Conservation (phyloP, 345 rosid species). For the Euphorbia pulcherrima region DNA sequence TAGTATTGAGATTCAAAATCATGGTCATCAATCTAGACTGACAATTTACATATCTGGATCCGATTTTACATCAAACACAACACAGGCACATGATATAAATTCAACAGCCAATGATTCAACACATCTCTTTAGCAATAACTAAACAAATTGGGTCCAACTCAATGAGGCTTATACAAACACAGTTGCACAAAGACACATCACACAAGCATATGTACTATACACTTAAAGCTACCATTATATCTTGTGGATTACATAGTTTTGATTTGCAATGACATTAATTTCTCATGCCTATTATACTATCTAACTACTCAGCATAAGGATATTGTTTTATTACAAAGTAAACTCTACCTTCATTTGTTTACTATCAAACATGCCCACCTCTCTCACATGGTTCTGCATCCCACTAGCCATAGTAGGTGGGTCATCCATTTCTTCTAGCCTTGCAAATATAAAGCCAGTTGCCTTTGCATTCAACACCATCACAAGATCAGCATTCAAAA, state of each 20-base stretch:
- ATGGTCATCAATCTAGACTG: neutral
- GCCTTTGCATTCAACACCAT: slow-evolving; percentile 1
- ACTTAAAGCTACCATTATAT: neutral
- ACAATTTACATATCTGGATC: neutral
- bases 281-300: neutral
- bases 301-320: neutral
- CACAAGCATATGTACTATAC: no score
- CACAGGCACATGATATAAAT: neutral
- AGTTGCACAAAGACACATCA: neutral
- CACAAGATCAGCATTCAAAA: slow-evolving; percentile 7
- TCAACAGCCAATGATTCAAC: neutral
- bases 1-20: neutral
- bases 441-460: neutral
- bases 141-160: neutral
- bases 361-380: neutral
- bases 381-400: neutral
- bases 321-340: neutral
- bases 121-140: neutral
- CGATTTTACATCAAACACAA: neutral
- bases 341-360: neutral
- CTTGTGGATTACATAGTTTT: neutral
- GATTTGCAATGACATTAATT: neutral
- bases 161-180: neutral
- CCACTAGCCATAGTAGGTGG: neutral
- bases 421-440: neutral